Evolutionary conservation across 1,284 basidiomycete species (phyloP).

Genomic region (Irpex sp.): DNA sequence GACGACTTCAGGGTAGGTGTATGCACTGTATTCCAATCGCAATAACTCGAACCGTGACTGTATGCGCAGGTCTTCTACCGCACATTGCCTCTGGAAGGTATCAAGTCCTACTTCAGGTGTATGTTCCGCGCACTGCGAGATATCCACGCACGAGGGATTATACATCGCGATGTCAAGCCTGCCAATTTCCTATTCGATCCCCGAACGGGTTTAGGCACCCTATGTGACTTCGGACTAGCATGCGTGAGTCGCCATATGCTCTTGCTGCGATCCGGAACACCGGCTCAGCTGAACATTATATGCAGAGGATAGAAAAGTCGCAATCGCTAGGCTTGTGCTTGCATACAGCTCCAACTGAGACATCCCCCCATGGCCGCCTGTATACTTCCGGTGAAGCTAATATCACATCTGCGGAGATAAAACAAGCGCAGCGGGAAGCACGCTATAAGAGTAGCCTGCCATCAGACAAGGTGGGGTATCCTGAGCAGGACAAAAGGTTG

Average conservation of each 20-base stretch:
- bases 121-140: constrained; percentile 90
- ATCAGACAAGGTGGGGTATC: constrained; percentile 73
- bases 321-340: constrained; percentile 58
- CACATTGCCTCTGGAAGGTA: constrained; percentile 64
- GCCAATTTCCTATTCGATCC: constrained; percentile 98
- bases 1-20: constrained; percentile 88
- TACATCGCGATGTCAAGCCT: constrained; percentile 98
- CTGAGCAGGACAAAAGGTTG: constrained; percentile 63
- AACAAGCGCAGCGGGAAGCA: constrained; percentile 58
- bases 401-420: constrained; percentile 42
- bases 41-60: constrained; percentile 8
- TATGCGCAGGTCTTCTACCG: constrained; percentile 68
- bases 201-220: constrained; percentile 75
- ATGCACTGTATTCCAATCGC: neutral
- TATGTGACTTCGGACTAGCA: constrained; percentile 96
- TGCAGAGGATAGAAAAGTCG: constrained; percentile 55
- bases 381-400: constrained; percentile 29
- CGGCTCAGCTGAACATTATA: neutral
- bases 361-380: constrained; percentile 66
- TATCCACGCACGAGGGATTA: constrained; percentile 84
- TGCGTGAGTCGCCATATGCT: constrained; percentile 52
- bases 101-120: constrained; percentile 88
- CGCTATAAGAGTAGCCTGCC: constrained; percentile 49
- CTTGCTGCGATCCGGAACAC: neutral
- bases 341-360: constrained; percentile 61